Evolutionary conservation across 1,284 basidiomycete genomes (phyloP).

Genomic region (Rhodotorula sp.): DNA sequence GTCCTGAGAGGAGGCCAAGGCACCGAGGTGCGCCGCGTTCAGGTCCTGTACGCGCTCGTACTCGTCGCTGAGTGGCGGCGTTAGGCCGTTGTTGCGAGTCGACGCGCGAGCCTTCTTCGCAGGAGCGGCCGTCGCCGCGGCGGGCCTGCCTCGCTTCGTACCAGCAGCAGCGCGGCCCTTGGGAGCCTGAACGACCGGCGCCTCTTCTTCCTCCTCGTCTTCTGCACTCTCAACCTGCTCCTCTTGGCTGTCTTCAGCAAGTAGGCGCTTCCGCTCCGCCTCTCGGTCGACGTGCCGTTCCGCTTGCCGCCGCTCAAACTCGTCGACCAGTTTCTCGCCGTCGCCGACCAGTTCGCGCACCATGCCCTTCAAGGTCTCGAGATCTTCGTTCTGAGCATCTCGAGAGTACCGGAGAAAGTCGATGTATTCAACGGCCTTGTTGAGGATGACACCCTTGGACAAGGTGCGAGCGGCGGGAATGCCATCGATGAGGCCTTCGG

Average conservation of each 20-base stretch:
- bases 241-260: slow-evolving; percentile 22
- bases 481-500: slow-evolving; percentile 42
- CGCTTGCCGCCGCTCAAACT: slow-evolving; percentile 34
- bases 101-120: slow-evolving; percentile 12
- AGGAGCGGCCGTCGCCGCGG: not conserved
- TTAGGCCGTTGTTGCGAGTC: not conserved
- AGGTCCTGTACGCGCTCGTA: slow-evolving; percentile 20
- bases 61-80: slow-evolving; percentile 15
- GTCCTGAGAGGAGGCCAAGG: slow-evolving; percentile 10
- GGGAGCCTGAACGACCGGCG: not conserved
- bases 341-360: slow-evolving; percentile 37
- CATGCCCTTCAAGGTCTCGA: slow-evolving; percentile 39
- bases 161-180: slow-evolving; percentile 7
- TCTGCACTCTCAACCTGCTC: slow-evolving; percentile 31
- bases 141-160: slow-evolving; percentile 16
- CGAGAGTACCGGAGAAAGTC: slow-evolving; percentile 36
- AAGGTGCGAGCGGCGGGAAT: slow-evolving; percentile 42
- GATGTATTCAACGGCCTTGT: slow-evolving; percentile 35
- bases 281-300: slow-evolving; percentile 24
- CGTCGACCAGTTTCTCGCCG: slow-evolving; percentile 31
- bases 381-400: slow-evolving; percentile 35
- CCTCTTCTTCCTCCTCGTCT: slow-evolving; percentile 38
- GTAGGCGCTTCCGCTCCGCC: slow-evolving; percentile 5
- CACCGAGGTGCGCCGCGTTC: slow-evolving; percentile 23
- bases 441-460: slow-evolving; percentile 42